Evolutionary conservation across 306 rosid species (phyloP).

Genomic region (Trichosanthes truncata): DNA sequence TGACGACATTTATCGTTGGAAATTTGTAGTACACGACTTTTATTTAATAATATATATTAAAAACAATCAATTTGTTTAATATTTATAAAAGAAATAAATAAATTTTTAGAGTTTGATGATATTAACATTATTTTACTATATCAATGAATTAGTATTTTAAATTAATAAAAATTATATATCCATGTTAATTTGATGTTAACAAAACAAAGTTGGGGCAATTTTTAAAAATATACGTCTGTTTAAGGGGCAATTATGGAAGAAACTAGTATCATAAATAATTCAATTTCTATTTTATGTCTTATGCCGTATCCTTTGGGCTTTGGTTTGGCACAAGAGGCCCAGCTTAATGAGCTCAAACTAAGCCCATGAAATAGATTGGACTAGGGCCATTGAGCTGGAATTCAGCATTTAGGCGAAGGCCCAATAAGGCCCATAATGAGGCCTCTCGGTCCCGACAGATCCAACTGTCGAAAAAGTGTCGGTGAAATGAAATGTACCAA

Average conservation of each 20-base stretch:
- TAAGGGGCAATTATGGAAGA: not conserved
- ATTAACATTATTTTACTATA: too few species aligned
- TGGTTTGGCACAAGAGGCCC: not conserved
- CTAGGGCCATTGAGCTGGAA: not conserved
- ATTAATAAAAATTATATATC: too few species aligned
- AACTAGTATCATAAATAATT: too few species aligned
- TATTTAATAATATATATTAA: too few species aligned
- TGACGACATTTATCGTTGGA: not conserved
- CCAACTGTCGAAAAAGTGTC: not conserved
- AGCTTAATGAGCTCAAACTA: not conserved
- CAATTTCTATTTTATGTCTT: not conserved
- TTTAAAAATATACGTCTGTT: too few species aligned
- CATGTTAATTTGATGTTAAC: too few species aligned
- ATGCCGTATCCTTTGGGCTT: not conserved
- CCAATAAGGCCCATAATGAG: not conserved
- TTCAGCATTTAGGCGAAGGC: not conserved
- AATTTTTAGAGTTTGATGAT: not conserved
- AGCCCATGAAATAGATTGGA: not conserved
- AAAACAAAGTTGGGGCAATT: too few species aligned
- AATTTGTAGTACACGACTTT: not conserved
- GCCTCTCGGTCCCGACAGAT: not conserved
- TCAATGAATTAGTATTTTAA: too few species aligned
- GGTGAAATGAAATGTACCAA: not conserved
- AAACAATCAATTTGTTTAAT: not conserved
- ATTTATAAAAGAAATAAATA: too few species aligned